These are phyloP conservation scores for Leccinum subgranulosum DNA, from an alignment of 768 basidiomycete genomes.

Conservation along the genomic window DNA sequence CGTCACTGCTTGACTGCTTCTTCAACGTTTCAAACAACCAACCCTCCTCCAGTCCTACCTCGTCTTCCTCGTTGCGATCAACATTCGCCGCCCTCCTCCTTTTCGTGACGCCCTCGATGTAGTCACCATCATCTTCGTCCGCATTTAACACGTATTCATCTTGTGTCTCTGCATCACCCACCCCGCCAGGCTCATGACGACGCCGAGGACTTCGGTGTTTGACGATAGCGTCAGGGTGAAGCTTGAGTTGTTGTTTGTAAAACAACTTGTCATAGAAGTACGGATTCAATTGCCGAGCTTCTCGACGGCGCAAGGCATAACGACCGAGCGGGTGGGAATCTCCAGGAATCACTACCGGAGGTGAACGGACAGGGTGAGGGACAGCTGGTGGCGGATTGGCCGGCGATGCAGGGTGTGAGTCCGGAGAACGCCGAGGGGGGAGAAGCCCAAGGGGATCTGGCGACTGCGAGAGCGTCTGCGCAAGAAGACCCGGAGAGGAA, in stretches of 20 bases:
- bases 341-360: constrained; percentile 11
- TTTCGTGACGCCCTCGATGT: constrained; percentile 17
- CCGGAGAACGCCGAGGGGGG: constrained; percentile 3
- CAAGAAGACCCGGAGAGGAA: constrained; percentile 12
- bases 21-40: constrained; percentile 38
- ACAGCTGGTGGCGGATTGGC: constrained; percentile 1
- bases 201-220: constrained; percentile 40
- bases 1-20: constrained; percentile 40
- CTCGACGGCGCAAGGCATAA: constrained; percentile 56
- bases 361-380: neutral
- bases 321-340: constrained; percentile 28
- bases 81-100: constrained; percentile 3
- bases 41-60: constrained; percentile 2
- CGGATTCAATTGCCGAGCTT: constrained; percentile 56
- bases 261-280: constrained; percentile 52
- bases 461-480: constrained; percentile 11
- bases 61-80: neutral
- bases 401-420: neutral
- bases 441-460: constrained; percentile 24
- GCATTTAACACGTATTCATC: constrained; percentile 28
- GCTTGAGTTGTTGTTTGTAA: constrained; percentile 51
- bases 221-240: constrained; percentile 67
- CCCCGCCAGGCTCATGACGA: constrained; percentile 23
- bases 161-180: constrained; percentile 30
- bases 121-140: constrained; percentile 25